Base-by-base conservation (phyloP, 306 rosid species). In the Hippophae rhamnoides region DNA sequence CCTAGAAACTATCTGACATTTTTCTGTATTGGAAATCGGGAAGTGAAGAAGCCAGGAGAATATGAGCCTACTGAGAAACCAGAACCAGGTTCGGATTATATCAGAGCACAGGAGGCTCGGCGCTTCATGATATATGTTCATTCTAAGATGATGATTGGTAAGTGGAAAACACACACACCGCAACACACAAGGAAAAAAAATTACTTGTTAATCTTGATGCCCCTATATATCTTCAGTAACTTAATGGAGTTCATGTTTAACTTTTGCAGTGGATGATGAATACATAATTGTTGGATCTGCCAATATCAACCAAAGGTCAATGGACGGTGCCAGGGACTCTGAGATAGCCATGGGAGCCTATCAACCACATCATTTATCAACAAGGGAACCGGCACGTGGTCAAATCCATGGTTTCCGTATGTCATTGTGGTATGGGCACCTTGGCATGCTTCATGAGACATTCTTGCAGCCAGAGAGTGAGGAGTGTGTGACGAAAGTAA, bases 241-340 rank as follows among this genome's bases (percentile, higher is more conserved):
- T 18, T 18, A 18, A 18, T 18, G 23, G 53, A 49, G 52, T 18
- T 23, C 13, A 50, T 8, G 9, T 40, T 12, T 50, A 1, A 38
- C n/a, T 47, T 38, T 55, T 43, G 61, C 72, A 78, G 83, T 78
- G 46, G 83, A 78, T 10, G 83, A 78, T 60, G 83, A 78, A 54
- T 78, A 78, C 83, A 78, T 78, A 10, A 78, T 78, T n/a, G 47
- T 78, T 57, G 83, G 83, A 54, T 78, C 83, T 13, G 83, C 83
- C 51, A 78, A 78, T 73, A 78, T 78, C 61, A 78, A 78, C 68
- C 83, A 78, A 57, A 66, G 83, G 52, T 78, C 83, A 58, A 78
- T 78, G 83, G 79, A 74, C 18, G 83, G 83, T 10, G 76, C 74
- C 13, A 69, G 76, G 58, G 83, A 78, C 66, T 74, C 83, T 44